phyloP scores from a whole-genome alignment of 1,284 basidiomycete genomes.

The Ustilago trichophora region DNA sequence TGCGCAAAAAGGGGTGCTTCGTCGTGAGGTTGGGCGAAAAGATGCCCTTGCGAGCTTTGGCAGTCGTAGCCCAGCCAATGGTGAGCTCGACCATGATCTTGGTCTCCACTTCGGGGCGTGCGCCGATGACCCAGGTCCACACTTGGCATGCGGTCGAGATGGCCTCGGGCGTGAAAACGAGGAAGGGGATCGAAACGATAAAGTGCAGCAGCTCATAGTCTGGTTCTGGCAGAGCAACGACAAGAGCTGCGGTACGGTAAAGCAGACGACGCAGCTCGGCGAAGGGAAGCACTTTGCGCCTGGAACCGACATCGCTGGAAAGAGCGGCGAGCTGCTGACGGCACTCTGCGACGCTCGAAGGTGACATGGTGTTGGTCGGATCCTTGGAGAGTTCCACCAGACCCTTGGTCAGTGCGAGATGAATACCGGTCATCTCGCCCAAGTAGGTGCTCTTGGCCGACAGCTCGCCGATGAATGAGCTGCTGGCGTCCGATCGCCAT shows the following conservation, averaged over 20 bases:
- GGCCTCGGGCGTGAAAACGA: slow-evolving; percentile 85
- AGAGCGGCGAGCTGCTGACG: slow-evolving; percentile 77
- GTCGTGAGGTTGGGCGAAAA: slow-evolving; percentile 70
- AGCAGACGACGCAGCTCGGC: slow-evolving; percentile 83
- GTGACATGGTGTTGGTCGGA: slow-evolving; percentile 71
- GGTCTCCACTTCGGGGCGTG: slow-evolving; percentile 79
- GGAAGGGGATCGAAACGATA: slow-evolving; percentile 87
- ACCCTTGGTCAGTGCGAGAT: slow-evolving; percentile 71
- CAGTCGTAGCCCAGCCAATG: slow-evolving; percentile 83
- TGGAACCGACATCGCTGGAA: slow-evolving; percentile 69
- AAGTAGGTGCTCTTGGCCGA: slow-evolving; percentile 58
- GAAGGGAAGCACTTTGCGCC: slow-evolving; percentile 30
- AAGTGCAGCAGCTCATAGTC: slow-evolving; percentile 88
- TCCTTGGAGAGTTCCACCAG: slow-evolving; percentile 74
- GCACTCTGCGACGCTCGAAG: slow-evolving; percentile 74
- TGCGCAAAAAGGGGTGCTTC: slow-evolving; percentile 84
- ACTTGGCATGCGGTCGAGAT: slow-evolving; percentile 88
- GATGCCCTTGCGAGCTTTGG: slow-evolving; percentile 74
- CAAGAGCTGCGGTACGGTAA: slow-evolving; percentile 79
- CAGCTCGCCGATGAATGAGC: slow-evolving; percentile 57
- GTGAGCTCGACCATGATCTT: slow-evolving; percentile 85
- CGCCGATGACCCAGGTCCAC: slow-evolving; percentile 95
- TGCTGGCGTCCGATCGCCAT: slow-evolving; percentile 63
- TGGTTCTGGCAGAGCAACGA: slow-evolving; percentile 68
- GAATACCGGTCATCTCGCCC: slow-evolving; percentile 84